Percentiles rank a stretch among this genome's conserved stretches.
Evolutionary conservation across 2,329 filamentous ascomycete genomes (phyloP).

Genomic region (Pleomassaria siparia): DNA sequence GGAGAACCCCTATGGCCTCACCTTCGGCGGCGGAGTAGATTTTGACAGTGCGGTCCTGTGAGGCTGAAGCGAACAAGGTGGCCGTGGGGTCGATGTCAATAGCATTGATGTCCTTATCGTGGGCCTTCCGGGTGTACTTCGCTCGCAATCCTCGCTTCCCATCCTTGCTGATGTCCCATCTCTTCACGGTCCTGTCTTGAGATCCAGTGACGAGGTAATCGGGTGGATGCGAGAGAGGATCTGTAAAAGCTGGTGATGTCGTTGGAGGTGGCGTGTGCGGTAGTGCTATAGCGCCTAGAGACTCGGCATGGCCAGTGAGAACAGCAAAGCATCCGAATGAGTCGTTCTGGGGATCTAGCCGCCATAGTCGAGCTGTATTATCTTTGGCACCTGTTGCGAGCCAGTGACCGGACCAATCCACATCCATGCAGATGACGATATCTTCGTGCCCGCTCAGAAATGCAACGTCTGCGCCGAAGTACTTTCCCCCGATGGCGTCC

Average conservation of each 20-base stretch:
- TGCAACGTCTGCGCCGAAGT: constrained; percentile 88
- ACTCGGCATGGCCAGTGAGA: constrained; percentile 92
- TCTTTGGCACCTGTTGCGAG: constrained; percentile 95
- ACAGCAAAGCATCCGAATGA: constrained; percentile 78
- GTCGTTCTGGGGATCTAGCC: constrained; percentile 72
- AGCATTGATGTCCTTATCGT: constrained; percentile 98
- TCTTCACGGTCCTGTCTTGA: constrained; percentile 92
- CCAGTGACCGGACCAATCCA: constrained; percentile 97
- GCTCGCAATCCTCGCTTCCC: constrained; percentile 63
- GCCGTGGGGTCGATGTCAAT: constrained; percentile 75
- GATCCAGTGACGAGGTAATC: constrained; percentile 87
- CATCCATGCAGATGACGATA: constrained; percentile 91
- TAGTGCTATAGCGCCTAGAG: constrained; percentile 83
- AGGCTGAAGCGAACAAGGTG: constrained; percentile 90
- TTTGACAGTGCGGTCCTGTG: constrained; percentile 95
- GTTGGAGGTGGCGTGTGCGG: constrained; percentile 69
- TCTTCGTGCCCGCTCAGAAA: constrained; percentile 89
- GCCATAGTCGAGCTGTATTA: constrained; percentile 90
- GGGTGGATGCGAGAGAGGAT: constrained; percentile 78
- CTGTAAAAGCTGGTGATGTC: constrained; percentile 68
- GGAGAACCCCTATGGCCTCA: constrained; percentile 85
- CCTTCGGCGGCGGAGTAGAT: constrained; percentile 92
- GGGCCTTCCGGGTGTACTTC: constrained; percentile 86
- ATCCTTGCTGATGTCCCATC: constrained; percentile 70
- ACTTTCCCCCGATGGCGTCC: constrained; percentile 46